phyloP scores from a whole-genome alignment of 805 yeast genomes.

The Spathaspora gorwiae region DNA sequence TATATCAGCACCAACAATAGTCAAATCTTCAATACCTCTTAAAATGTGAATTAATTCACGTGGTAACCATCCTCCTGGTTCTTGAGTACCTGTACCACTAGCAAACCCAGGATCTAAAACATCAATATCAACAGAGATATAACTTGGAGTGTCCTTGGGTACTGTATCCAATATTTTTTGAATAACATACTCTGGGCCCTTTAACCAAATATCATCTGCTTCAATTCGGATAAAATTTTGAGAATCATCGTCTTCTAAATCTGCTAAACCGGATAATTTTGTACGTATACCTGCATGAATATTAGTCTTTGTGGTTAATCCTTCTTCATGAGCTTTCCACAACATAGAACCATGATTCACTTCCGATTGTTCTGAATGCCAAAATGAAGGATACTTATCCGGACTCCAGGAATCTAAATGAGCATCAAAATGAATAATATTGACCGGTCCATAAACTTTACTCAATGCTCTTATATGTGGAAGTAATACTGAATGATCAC shows the following conservation, averaged over 20 bases:
- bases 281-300: conserved; percentile 78
- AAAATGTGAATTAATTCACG: conserved; percentile 49
- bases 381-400: conserved; percentile 58
- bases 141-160: conserved; percentile 64
- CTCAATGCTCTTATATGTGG: conserved; percentile 67
- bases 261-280: conserved; percentile 59
- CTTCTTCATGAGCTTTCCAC: conserved; percentile 76
- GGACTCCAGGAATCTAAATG: conserved; percentile 84
- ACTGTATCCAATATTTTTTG: conserved; percentile 49
- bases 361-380: conserved; percentile 54
- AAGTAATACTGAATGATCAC: conserved; percentile 74
- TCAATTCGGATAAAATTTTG: conserved; percentile 68
- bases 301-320: conserved; percentile 53
- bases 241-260: conserved; percentile 59
- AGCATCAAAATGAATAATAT: conserved; percentile 80
- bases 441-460: conserved; percentile 58
- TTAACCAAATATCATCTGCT: conserved; percentile 69
- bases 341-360: conserved; percentile 84
- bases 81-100: conserved; percentile 57
- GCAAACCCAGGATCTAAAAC: conserved; percentile 56
- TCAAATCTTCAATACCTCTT: conserved; percentile 40
- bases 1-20: conserved; percentile 52
- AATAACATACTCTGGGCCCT: conserved; percentile 59
- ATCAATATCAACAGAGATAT: conserved; percentile 74
- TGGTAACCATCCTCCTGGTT: conserved; percentile 57